A percentile compares a stretch with the other conserved stretches of the same genome.
phyloP scores from a whole-genome alignment of 495 filamentous ascomycete species.

The Penicillium riverlandense region DNA sequence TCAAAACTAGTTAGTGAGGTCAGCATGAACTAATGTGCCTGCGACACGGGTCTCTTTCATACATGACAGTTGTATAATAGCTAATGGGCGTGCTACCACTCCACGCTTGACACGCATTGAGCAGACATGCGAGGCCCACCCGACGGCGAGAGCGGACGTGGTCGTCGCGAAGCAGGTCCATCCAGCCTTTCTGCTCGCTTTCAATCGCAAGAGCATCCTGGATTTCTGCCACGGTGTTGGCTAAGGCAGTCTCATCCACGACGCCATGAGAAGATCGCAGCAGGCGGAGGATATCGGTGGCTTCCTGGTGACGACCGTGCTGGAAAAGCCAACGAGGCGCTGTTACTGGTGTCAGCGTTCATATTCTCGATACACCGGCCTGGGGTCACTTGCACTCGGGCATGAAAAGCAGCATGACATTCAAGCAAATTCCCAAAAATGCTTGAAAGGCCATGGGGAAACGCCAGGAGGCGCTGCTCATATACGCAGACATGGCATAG shows the following conservation, averaged over 20 bases:
- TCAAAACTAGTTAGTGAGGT: conserved; percentile 3
- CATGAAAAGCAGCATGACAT: conserved; percentile 13
- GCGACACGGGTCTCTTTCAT: too few species aligned
- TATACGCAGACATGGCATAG: conserved; percentile 7
- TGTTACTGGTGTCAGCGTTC: neutral
- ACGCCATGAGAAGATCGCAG: conserved; percentile 16
- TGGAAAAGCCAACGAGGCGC: conserved; percentile 22
- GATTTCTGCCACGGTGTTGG: conserved; percentile 6
- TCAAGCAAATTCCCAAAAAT: conserved; percentile 16
- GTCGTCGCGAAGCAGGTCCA: conserved; percentile 17
- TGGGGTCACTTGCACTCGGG: conserved; percentile 10
- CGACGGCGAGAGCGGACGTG: conserved; percentile 8
- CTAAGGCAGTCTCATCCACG: conserved; percentile 6
- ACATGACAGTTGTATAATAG: conserved; percentile 10
- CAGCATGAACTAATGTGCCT: too few species aligned
- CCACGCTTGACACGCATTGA: conserved; percentile 24
- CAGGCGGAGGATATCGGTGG: conserved; percentile 27
- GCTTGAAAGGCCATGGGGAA: conserved; percentile 38
- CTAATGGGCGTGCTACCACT: conserved; percentile 13
- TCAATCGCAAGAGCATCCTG: conserved; percentile 6
- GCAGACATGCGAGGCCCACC: conserved; percentile 12
- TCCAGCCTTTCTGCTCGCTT: conserved; percentile 13
- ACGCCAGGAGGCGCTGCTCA: conserved; percentile 30
- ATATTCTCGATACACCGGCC: too few species aligned
- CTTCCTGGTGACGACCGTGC: conserved; percentile 18